Percentiles rank a stretch among this genome's conserved stretches.
These are phyloP conservation scores for Colletotrichum plurivorum DNA, from an alignment of 2,329 filamentous ascomycete genomes.

Conservation along the genomic window DNA sequence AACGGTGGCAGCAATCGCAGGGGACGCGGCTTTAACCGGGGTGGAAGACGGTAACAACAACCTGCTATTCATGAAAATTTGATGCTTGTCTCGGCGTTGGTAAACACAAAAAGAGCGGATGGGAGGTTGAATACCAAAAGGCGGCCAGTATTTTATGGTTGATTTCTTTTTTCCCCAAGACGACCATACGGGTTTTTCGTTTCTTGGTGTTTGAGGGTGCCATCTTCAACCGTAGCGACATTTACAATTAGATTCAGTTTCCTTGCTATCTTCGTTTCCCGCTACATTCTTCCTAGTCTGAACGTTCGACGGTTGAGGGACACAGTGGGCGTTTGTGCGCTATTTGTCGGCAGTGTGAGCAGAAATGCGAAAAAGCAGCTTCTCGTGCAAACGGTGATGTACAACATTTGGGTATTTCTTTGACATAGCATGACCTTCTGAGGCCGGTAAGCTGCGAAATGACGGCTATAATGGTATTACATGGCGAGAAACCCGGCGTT, in stretches of 20 bases:
- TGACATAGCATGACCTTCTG: too few species aligned
- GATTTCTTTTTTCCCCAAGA: not conserved
- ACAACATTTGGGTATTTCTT: too few species aligned
- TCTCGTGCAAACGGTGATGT: too few species aligned
- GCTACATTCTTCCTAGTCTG: too few species aligned
- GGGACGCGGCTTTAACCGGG: slow-evolving; percentile 41
- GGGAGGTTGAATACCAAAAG: slow-evolving; percentile 22
- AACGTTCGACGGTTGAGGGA: too few species aligned
- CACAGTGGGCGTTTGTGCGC: too few species aligned
- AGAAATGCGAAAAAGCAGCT: too few species aligned
- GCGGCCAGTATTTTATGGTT: slow-evolving; percentile 5
- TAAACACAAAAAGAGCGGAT: slow-evolving; percentile 17
- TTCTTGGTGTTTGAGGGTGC: slow-evolving; percentile 3
- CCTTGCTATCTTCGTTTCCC: too few species aligned
- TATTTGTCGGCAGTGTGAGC: too few species aligned
- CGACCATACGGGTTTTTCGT: not conserved
- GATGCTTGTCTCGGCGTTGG: slow-evolving; percentile 24
- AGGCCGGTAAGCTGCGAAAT: too few species aligned
- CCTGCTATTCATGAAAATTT: not conserved
- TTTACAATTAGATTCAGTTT: slow-evolving; percentile 1
- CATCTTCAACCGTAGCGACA: not conserved
- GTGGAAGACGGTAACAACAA: slow-evolving; percentile 18
- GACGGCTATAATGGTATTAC: not conserved
- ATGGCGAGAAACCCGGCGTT: not conserved
- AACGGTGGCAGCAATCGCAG: slow-evolving; percentile 38